Conservation (phyloP, 2,329 filamentous ascomycete genomes). For the Mycogone perniciosa region DNA sequence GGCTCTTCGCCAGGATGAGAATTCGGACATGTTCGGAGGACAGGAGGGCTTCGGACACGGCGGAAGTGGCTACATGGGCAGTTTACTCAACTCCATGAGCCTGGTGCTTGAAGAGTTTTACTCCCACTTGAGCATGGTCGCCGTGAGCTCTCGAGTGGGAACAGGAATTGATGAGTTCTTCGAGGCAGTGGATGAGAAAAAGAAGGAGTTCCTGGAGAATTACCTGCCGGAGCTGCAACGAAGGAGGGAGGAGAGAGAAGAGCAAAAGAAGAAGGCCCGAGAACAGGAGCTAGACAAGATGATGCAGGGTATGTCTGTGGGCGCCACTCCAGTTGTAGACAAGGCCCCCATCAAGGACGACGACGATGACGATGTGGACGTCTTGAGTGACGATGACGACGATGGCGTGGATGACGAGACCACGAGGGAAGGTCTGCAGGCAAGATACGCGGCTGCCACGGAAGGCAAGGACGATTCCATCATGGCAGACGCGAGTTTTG, state of each 20-base stretch:
- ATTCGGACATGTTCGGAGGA: conserved; percentile 67
- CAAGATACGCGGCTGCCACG: conserved; percentile 72
- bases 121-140: conserved; percentile 84
- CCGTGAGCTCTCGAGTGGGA: conserved; percentile 87
- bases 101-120: conserved; percentile 97
- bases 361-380: conserved; percentile 43
- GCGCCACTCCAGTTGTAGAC: conserved; percentile 16
- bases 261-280: conserved; percentile 62
- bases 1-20: conserved; percentile 74
- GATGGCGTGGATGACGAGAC: conserved; percentile 54
- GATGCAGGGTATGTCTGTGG: conserved; percentile 79
- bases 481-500: conserved; percentile 53
- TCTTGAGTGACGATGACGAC: conserved; percentile 53
- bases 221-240: conserved; percentile 89
- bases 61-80: conserved; percentile 94
- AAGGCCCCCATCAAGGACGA: conserved; percentile 35
- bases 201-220: conserved; percentile 78
- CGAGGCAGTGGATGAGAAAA: conserved; percentile 77
- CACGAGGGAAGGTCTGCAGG: conserved; percentile 61
- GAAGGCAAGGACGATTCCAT: conserved; percentile 48
- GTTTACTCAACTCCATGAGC: conserved; percentile 94
- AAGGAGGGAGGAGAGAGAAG: conserved; percentile 66
- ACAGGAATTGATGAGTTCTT: conserved; percentile 93
- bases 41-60: conserved; percentile 61
- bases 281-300: conserved; percentile 84